Evolutionary conservation across 768 basidiomycete genomes (phyloP), one percentile per base, ranked within the genome.

Genomic region (Hericium coralloides): DNA sequence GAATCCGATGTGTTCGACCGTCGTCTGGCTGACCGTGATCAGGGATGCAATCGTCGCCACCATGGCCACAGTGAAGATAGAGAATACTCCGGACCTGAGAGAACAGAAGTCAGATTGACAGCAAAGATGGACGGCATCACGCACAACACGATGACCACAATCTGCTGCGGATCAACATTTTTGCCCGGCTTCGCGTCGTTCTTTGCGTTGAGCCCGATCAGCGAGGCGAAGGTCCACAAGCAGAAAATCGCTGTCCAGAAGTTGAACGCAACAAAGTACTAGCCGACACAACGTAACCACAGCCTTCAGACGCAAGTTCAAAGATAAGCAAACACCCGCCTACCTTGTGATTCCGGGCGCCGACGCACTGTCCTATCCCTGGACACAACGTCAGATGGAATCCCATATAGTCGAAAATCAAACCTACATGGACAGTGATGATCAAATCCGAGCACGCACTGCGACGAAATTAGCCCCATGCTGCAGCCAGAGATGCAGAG

Each of bases 341-440:
- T 57, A 87, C 90, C 71, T 92, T 93, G 62, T 95, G 89, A 66
- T 98, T 98, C 39, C 82, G 80, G 52, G 92, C 94, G 12, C 94
- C 94, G 18, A 97, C 91, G 62, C 94, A 98, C 65, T 93, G 90
- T 12, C 94, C 94, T 53, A 98, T 85, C 94, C 93, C 89, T 83
- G 49, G 53, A 58, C 6, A 43, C 18, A 59, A 22, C 36, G 12
- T 25, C 22, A 12, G 43, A 9, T n/a, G n/a, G 9, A 14, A 25
- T 14, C 10, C 10, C 10, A 12, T 22, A 36, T 22, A 55, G 56
- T 10, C 9, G 22, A 47, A 52, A 25, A 43, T 12, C 25, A 48
- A 53, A 73, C 84, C 61, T 68, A 89, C 89, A 93, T 52, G 91
- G 91, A 71, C 91, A 94, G 65, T 94, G 92, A 70, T 94, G 91